phyloP scores from a whole-genome alignment of 1,139 yeast species.

The Yamadazyma epiphylla region DNA sequence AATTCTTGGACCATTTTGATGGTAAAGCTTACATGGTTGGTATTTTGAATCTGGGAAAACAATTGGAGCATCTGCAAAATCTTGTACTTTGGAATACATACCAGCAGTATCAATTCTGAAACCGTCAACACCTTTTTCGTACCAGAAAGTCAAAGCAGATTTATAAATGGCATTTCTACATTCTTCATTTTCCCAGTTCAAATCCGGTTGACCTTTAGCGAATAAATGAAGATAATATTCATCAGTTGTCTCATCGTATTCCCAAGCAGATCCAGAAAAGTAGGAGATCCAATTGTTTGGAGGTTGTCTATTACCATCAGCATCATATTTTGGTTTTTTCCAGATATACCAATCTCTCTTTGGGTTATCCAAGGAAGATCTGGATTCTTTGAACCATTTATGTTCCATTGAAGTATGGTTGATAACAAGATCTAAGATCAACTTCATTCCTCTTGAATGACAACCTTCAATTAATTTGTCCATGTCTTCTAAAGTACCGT shows the following conservation, averaged over 20 bases:
- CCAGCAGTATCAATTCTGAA: slow-evolving; percentile 59
- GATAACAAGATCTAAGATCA: slow-evolving; percentile 55
- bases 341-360: slow-evolving; percentile 65
- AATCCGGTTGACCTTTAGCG: slow-evolving; percentile 53
- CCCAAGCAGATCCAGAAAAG: slow-evolving; percentile 58
- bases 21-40: slow-evolving; percentile 36
- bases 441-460: slow-evolving; percentile 48
- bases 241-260: slow-evolving; percentile 47
- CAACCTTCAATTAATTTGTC: slow-evolving; percentile 43
- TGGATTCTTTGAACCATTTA: slow-evolving; percentile 55
- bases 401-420: slow-evolving; percentile 59
- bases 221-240: slow-evolving; percentile 56
- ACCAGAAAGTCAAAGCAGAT: slow-evolving; percentile 51
- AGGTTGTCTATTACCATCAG: slow-evolving; percentile 46
- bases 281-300: slow-evolving; percentile 59
- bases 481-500: slow-evolving; percentile 53
- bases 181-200: slow-evolving; percentile 58
- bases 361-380: slow-evolving; percentile 48
- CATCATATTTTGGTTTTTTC: slow-evolving; percentile 43
- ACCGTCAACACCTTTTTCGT: slow-evolving; percentile 55
- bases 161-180: slow-evolving; percentile 50
- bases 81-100: slow-evolving; percentile 48
- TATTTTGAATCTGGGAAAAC: slow-evolving; percentile 36
- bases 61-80: slow-evolving; percentile 50
- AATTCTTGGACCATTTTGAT: slow-evolving; percentile 50